phyloP scores from a whole-genome alignment of 306 rosid genomes.

The Castanea sativa region DNA sequence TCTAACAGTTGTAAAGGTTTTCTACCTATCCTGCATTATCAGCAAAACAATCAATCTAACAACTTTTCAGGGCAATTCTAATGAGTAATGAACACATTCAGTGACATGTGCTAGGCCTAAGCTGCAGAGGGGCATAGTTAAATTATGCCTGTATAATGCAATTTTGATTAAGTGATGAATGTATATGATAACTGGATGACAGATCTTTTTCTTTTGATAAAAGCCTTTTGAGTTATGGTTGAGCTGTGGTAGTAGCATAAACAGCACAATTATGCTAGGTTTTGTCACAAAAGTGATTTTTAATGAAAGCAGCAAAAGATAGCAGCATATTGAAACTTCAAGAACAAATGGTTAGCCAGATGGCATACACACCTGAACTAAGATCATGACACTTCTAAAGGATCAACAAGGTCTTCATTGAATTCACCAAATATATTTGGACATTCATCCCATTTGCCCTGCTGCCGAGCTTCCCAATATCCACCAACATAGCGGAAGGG shows the following conservation, averaged over 20 bases:
- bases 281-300: not conserved
- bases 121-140: not conserved
- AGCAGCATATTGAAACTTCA: not conserved
- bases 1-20: not conserved
- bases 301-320: not conserved
- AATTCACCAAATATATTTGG: slow-evolving; percentile 85
- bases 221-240: too few species aligned
- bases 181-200: not conserved
- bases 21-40: slow-evolving; percentile 1
- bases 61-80: not conserved
- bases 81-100: not conserved
- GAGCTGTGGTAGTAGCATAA: too few species aligned
- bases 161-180: not conserved
- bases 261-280: too few species aligned
- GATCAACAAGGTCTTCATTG: slow-evolving; percentile 35
- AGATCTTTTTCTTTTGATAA: not conserved
- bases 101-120: not conserved
- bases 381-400: slow-evolving; percentile 47
- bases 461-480: slow-evolving; percentile 83
- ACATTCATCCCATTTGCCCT: slow-evolving; percentile 75
- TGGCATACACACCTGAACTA: slow-evolving; percentile 41
- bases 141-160: not conserved
- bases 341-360: not conserved
- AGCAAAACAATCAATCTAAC: not conserved
- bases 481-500: slow-evolving; percentile 72